These are phyloP conservation scores for Castanea sativa DNA, from an alignment of 306 rosid genomes.

Conservation along the genomic window DNA sequence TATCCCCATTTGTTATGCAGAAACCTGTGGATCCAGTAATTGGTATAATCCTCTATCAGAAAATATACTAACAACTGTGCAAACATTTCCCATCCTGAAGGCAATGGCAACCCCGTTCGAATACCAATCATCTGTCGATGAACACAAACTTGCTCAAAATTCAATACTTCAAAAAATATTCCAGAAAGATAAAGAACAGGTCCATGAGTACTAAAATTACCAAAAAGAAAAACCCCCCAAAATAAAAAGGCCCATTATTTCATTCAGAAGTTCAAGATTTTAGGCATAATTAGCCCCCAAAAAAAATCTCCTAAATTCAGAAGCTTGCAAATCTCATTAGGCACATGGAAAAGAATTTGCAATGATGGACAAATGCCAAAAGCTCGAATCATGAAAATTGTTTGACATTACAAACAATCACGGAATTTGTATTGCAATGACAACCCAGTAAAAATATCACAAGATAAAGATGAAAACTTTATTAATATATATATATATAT, in stretches of 20 bases:
- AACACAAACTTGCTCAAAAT: not conserved
- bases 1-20: constrained; percentile 75
- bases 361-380: not conserved
- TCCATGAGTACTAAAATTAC: not conserved
- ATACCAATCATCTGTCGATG: constrained; percentile 64
- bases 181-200: not conserved
- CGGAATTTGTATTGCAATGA: not conserved
- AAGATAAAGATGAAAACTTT: not conserved
- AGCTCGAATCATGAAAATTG: constrained; percentile 6
- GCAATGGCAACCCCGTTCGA: constrained; percentile 65
- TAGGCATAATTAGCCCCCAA: not conserved
- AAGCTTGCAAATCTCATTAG: not conserved
- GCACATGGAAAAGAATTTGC: not conserved
- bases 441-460: not conserved
- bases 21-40: constrained; percentile 79
- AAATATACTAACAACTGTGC: constrained; percentile 63
- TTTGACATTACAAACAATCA: not conserved
- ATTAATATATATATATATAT: not conserved
- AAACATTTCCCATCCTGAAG: constrained; percentile 73
- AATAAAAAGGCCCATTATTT: not conserved
- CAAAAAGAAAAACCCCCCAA: not conserved
- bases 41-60: constrained; percentile 68
- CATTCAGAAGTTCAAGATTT: not conserved
- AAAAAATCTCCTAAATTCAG: not conserved
- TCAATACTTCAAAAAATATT: not conserved